Base-by-base conservation (phyloP, 1,139 yeast species). In the Nakaseomyces bracarensis region DNA sequence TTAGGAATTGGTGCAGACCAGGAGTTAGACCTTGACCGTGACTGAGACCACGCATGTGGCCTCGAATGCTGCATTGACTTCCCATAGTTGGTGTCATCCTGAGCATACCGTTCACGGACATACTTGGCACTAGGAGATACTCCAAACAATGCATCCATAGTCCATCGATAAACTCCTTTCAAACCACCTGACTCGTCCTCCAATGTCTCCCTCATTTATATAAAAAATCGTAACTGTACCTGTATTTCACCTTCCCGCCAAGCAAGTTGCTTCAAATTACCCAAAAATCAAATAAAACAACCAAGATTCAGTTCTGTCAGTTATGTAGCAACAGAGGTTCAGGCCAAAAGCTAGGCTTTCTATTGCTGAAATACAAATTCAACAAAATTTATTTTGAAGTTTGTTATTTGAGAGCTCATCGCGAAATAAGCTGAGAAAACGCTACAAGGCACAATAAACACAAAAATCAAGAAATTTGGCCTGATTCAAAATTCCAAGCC, bases 131-230 rank as follows among this genome's bases (percentile, higher is more conserved):
- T 27, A 13, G 30, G 30, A 4, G 30, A 27, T 10, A 51, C 46
- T 7, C 57, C 57, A 46, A 60, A 57, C 29, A 60, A 38, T 2
- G 64, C 62, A 44, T 60, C 64, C 42, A 52, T 47, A 1, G 60
- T 53, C 64, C 64, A 60, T 42, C 46, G 49, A 38, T 52, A 56
- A 4, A 58, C 43, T 3, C 55, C 56, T 10, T 41, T 40, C 14
- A 29, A 20, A 19, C 41, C 41, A 11, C 42, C 38, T n/a, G 26
- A 30, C 21, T 30, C 34, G 18, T 30, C 34, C 22, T 30, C 34
- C 34, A 30, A n/a, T n/a, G n/a, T n/a, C n/a, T n/a, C n/a, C n/a
- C n/a, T n/a, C n/a, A n/a, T n/a, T n/a, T n/a, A n/a, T n/a, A n/a
- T n/a, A n/a, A n/a, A n/a, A n/a, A n/a, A n/a, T n/a, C n/a, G n/a